Conservation (phyloP, 257 asterid species). For the Oldenlandia corymbosa region DNA sequence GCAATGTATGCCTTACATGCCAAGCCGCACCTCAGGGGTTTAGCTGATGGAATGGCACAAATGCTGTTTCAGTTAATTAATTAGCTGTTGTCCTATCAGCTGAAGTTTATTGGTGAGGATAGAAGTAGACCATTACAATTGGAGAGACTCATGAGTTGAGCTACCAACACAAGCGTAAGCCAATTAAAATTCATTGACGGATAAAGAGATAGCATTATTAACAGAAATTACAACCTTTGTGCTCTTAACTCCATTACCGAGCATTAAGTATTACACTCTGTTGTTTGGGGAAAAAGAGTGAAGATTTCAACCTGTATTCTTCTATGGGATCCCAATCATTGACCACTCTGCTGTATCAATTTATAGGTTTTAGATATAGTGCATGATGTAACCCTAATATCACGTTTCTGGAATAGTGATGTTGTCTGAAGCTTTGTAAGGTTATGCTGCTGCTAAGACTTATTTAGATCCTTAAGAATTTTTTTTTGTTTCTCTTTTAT, state of each 20-base stretch:
- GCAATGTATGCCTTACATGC: background rate
- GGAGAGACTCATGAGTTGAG: background rate
- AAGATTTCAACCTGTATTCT: background rate
- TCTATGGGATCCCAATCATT: background rate
- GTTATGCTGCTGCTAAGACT: background rate
- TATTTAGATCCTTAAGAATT: background rate
- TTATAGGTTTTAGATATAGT: background rate
- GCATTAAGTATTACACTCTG: background rate
- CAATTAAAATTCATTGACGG: background rate
- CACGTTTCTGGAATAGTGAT: background rate
- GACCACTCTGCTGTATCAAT: background rate
- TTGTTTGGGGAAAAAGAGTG: background rate
- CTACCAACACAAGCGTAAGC: background rate
- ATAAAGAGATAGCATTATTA: background rate
- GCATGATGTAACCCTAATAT: background rate
- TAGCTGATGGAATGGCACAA: background rate
- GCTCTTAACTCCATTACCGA: background rate
- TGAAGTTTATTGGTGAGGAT: background rate
- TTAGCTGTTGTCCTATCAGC: no score
- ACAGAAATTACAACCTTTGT: background rate
- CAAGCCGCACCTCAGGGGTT: no score
- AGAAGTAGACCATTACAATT: background rate
- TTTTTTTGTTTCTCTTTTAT: no score
- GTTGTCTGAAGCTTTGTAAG: background rate
- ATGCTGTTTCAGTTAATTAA: no score